Conservation (phyloP, 371 early-diverging fungal species). For the Choanephora cucurbitarum region DNA sequence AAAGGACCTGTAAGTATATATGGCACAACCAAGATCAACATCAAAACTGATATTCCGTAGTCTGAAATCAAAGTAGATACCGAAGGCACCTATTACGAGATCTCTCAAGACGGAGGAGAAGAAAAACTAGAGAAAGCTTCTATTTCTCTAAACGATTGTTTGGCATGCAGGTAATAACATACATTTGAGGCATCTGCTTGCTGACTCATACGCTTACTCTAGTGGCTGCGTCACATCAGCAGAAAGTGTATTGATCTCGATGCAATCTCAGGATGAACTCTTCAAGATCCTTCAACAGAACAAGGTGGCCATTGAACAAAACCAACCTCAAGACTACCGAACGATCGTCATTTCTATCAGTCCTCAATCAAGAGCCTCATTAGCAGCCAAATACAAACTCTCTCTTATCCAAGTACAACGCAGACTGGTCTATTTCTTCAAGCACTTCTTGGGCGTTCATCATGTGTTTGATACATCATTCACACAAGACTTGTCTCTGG, state of each 20-base stretch:
- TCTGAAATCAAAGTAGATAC: conserved; percentile 69
- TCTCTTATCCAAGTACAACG: conserved; percentile 61
- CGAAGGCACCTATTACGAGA: conserved; percentile 77
- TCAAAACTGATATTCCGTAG: conserved; percentile 43
- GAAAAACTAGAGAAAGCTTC: conserved; percentile 83
- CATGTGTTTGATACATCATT: conserved; percentile 88
- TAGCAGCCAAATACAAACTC: conserved; percentile 84
- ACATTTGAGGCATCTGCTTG: conserved; percentile 1
- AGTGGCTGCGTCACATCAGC: conserved; percentile 98
- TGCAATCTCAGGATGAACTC: conserved; percentile 91
- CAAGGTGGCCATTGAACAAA: conserved; percentile 42
- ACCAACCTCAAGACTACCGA: conserved; percentile 47
- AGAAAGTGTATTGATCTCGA: conserved; percentile 87
- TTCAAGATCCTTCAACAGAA: conserved; percentile 73
- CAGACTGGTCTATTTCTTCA: conserved; percentile 66
- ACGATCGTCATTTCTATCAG: conserved; percentile 82
- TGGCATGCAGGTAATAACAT: conserved; percentile 87
- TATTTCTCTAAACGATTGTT: conserved; percentile 92
- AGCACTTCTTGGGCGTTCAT: conserved; percentile 74
- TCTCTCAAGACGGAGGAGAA: conserved; percentile 76
- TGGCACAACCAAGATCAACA: no score
- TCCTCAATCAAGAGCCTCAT: conserved; percentile 90
- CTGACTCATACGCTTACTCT: neutral
- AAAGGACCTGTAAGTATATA: conserved; percentile 50
- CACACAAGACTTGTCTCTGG: conserved; percentile 80